These are phyloP conservation scores for Angomonas ambiguus DNA, from an alignment of 208 protist genomes.

Conservation along the genomic window DNA sequence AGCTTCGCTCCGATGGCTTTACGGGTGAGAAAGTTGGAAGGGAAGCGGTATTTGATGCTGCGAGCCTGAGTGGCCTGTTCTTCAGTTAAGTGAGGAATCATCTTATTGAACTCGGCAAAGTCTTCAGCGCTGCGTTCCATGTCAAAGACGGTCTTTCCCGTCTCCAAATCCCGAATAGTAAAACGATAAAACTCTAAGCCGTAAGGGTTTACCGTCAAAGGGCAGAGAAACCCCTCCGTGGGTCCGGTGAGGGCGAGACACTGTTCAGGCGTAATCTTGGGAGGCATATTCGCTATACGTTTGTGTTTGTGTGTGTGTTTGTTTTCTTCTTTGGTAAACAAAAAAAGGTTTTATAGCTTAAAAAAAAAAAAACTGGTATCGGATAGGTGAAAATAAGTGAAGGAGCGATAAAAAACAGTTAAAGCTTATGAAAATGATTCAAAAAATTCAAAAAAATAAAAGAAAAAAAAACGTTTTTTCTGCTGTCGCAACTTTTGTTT, in stretches of 20 bases:
- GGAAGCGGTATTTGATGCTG: slow-evolving; percentile 90
- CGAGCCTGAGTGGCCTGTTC: slow-evolving; percentile 56
- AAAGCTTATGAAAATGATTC: too few species aligned
- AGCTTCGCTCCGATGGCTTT: slow-evolving; percentile 85
- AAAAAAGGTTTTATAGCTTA: slow-evolving; percentile 12
- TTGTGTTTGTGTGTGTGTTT: too few species aligned
- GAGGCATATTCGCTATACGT: too few species aligned
- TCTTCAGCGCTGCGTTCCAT: slow-evolving; percentile 55
- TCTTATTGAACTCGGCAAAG: slow-evolving; percentile 19
- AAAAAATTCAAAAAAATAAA: not conserved
- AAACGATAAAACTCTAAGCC: slow-evolving; percentile 94
- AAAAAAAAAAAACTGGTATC: slow-evolving; percentile 19
- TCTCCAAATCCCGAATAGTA: slow-evolving; percentile 90
- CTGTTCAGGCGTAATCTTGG: slow-evolving; percentile 46
- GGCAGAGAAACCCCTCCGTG: slow-evolving; percentile 88
- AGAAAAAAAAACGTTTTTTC: slow-evolving; percentile 4
- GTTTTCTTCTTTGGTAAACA: too few species aligned
- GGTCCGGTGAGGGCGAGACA: slow-evolving; percentile 61
- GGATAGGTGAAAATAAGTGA: too few species aligned
- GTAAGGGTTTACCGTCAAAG: slow-evolving; percentile 88
- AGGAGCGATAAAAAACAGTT: too few species aligned
- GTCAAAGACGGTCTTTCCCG: slow-evolving; percentile 80
- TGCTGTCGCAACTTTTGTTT: too few species aligned
- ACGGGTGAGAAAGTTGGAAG: slow-evolving; percentile 66
- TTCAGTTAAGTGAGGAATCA: slow-evolving; percentile 25